Evolutionary conservation across 345 rosid genomes (phyloP), one percentile per base, ranked within the genome.

Genomic region (Brassica nigra): DNA sequence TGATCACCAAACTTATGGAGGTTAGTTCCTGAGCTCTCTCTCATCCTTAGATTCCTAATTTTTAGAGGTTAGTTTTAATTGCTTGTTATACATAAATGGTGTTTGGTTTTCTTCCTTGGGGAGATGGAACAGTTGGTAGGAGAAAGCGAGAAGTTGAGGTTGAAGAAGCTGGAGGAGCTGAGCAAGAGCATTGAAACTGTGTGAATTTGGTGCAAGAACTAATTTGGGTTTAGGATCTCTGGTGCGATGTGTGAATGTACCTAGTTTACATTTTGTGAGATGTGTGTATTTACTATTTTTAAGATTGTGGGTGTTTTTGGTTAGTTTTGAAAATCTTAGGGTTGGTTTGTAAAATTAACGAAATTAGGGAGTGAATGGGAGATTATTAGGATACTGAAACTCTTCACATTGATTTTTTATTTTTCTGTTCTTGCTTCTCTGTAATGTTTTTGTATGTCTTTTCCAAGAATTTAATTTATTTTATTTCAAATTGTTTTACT

Each of bases 111-210:
- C 44, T 72, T 73, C 70, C 62, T 62, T 66, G 84, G 77, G 84
- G 84, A 77, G 84, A 82, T 82, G 88, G 80, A 71, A 76, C 97
- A 92, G 97, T 86, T 92, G 85, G 95, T 89, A 66, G 79, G 88
- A 23, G 97, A 92, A 85, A 92, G 97, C 66, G 97, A 92, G 90
- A 88, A 68, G 84, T 8, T 86, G 86, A 90, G 93, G 92, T 71
- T 92, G 89, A 89, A 81, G 86, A 92, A 92, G 83, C 88, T 92
- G 80, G 97, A 92, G 82, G 97, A 92, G 85, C 93, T 92, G 80
- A 90, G 93, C 84, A 90, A 83, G 90, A 87, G 81, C 93, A 77
- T 92, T 65, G 94, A 92, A 42, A 84, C 75, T 12, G 44, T 27
- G 62, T 80, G 73, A 80, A 68, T 52, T 28, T 68, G 57, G 39